A percentile compares a stretch with the other conserved stretches of the same genome.
Conservation (phyloP, 148 eudicot genomes). For the Mesembryanthemum crystallinum region DNA sequence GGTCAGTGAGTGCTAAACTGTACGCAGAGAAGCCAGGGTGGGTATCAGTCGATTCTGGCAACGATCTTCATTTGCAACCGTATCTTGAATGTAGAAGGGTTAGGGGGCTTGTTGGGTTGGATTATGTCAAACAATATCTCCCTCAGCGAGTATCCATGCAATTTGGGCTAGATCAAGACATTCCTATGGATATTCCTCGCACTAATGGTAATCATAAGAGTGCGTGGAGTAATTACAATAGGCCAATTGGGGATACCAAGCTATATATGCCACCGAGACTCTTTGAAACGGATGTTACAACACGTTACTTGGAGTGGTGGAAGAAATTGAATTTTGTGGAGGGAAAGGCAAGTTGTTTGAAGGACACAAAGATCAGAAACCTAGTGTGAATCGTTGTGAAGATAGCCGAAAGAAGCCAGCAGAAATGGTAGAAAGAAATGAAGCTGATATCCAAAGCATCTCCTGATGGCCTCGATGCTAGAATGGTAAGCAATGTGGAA, state of each 20-base stretch:
- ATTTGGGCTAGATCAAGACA: constrained; percentile 51
- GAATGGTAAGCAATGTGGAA: neutral
- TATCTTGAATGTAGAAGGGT: constrained; percentile 35
- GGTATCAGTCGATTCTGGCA: constrained; percentile 1
- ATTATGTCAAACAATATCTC: constrained; percentile 36
- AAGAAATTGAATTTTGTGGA: no score
- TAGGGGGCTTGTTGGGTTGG: constrained; percentile 38
- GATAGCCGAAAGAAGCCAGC: neutral
- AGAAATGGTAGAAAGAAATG: neutral
- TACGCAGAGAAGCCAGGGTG: constrained; percentile 18
- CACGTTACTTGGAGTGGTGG: no score
- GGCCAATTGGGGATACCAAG: no score
- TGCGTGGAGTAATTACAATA: no score
- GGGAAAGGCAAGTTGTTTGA: no score
- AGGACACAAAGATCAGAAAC: neutral
- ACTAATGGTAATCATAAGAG: no score
- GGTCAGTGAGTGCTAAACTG: constrained; percentile 10
- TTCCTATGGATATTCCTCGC: constrained; percentile 41
- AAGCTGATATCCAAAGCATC: constrained; percentile 20
- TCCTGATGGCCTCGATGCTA: neutral
- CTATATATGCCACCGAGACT: no score
- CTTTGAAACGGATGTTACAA: no score
- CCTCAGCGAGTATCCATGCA: constrained; percentile 62
- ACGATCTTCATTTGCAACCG: constrained; percentile 21
- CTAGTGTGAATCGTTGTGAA: neutral